These are phyloP conservation scores for Fusarium chlamydosporum DNA, from an alignment of 2,329 filamentous ascomycete genomes.

Conservation along the genomic window DNA sequence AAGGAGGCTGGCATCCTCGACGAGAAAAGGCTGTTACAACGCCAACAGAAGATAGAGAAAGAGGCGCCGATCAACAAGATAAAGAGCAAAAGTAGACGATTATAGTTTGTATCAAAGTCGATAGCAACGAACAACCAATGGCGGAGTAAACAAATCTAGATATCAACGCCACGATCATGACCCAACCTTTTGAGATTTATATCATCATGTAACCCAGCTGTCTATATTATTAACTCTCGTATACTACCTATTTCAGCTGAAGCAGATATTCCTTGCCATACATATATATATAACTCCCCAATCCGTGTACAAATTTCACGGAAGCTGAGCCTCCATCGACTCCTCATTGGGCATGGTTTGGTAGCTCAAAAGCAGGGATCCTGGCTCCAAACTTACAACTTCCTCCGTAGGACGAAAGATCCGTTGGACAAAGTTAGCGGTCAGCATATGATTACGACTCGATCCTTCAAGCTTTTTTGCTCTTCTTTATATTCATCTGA, in stretches of 20 bases:
- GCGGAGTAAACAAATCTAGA: neutral
- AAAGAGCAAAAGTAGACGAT: constrained; percentile 15
- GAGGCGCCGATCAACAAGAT: neutral
- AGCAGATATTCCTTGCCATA: neutral
- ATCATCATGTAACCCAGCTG: neutral
- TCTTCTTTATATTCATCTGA: neutral
- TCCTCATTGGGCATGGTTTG: constrained; percentile 16
- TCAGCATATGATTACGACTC: constrained; percentile 2
- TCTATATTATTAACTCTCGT: neutral
- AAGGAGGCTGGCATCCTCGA: constrained; percentile 50
- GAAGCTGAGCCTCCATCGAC: constrained; percentile 26
- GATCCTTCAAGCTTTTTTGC: neutral
- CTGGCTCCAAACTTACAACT: constrained; percentile 1
- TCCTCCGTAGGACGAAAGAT: constrained; percentile 22
- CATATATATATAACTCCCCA: neutral
- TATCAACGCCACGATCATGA: neutral
- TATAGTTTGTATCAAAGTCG: neutral
- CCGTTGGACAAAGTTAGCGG: neutral
- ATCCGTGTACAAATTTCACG: constrained; percentile 2
- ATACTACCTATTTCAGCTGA: neutral
- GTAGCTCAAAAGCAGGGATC: constrained; percentile 11
- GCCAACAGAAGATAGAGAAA: constrained; percentile 26
- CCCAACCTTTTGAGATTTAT: neutral
- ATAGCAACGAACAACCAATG: neutral
- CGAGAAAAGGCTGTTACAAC: constrained; percentile 21